Percentiles rank a stretch among this genome's conserved stretches.
phyloP scores from a whole-genome alignment of 176 grass and related monocot genomes.

The Elymus sibiricus region DNA sequence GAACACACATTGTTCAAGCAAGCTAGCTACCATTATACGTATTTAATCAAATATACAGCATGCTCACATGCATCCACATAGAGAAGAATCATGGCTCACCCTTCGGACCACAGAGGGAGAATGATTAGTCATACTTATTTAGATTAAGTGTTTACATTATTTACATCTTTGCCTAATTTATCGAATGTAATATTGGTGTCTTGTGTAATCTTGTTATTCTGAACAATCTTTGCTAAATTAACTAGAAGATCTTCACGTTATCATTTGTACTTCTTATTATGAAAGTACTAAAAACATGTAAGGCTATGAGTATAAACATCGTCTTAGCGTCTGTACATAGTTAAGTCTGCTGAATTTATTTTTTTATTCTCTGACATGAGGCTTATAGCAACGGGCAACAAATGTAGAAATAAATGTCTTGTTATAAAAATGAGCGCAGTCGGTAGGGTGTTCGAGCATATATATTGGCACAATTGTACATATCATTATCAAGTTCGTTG shows the following conservation, averaged over 20 bases:
- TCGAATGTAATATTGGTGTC: neutral
- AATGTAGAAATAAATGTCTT: neutral
- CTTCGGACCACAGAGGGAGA: neutral
- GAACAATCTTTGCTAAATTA: neutral
- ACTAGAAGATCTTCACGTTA: neutral
- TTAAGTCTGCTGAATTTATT: neutral
- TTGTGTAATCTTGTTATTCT: neutral
- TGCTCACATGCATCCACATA: neutral
- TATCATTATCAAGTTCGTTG: neutral
- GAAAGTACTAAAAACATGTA: neutral
- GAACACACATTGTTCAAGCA: neutral
- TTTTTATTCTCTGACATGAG: neutral
- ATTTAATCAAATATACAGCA: neutral
- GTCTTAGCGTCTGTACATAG: neutral
- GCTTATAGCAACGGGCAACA: neutral
- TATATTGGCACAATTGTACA: neutral
- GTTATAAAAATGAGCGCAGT: neutral
- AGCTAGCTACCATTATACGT: neutral
- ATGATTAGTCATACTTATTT: slow-evolving; percentile 22
- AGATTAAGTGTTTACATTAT: neutral
- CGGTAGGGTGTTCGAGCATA: neutral
- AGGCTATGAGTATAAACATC: neutral
- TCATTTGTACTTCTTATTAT: neutral
- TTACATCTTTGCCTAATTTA: neutral
- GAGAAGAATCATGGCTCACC: neutral